A percentile compares a stretch with the other conserved stretches of the same genome.
Evolutionary conservation across 495 filamentous ascomycete species (phyloP).

Genomic region (Penicillium chermesinum): DNA sequence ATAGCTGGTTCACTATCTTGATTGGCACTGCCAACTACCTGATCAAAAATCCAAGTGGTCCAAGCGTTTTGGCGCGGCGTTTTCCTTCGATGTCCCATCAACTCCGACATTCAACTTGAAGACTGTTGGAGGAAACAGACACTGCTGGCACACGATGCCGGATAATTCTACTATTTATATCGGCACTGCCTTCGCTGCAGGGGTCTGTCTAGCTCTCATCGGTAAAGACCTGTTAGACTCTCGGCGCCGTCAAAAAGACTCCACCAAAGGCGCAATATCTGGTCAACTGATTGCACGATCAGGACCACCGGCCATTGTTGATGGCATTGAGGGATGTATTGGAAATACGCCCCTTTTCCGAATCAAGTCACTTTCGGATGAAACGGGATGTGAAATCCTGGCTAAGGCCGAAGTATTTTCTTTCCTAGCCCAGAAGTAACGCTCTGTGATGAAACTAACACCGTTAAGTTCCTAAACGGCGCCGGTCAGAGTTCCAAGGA

Average conservation of each 20-base stretch:
- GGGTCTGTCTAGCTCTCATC: constrained; percentile 64
- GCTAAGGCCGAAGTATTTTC: constrained; percentile 77
- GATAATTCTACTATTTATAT: constrained; percentile 43
- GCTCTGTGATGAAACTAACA: neutral
- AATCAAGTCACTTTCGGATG: constrained; percentile 82
- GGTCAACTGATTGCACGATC: constrained; percentile 24
- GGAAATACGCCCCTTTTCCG: constrained; percentile 88
- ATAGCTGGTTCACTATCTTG: too few relatives aligned
- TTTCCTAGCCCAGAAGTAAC: neutral
- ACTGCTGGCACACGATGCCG: constrained; percentile 11
- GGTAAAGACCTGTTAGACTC: constrained; percentile 66
- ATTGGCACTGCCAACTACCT: neutral
- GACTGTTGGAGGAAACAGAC: neutral
- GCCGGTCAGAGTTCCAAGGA: constrained; percentile 96
- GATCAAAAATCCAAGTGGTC: neutral
- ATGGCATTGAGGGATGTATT: constrained; percentile 88
- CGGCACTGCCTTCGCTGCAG: constrained; percentile 66
- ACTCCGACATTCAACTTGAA: neutral
- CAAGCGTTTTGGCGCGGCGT: constrained; percentile 8
- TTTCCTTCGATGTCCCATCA: neutral
- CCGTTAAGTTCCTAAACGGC: constrained; percentile 70
- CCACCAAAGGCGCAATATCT: neutral
- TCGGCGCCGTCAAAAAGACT: constrained; percentile 39
- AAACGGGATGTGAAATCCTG: constrained; percentile 88
- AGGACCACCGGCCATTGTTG: constrained; percentile 42